Evolutionary conservation across 495 filamentous ascomycete genomes (phyloP).

Genomic region (Hypoxylon lenormandii): DNA sequence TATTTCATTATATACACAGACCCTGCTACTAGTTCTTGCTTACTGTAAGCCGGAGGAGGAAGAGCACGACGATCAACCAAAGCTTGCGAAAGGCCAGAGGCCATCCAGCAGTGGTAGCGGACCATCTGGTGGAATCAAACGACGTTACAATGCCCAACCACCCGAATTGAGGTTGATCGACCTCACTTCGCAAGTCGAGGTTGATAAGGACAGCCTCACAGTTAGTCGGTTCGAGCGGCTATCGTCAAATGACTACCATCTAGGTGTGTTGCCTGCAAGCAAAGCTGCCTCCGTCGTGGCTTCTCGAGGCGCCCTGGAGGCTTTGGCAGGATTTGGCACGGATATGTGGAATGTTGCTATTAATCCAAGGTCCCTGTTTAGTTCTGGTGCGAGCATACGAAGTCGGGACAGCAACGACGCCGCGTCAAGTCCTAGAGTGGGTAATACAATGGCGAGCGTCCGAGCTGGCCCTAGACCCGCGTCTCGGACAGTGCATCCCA

Average conservation of each 20-base stretch:
- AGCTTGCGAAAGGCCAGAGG: constrained; percentile 34
- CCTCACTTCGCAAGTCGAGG: constrained; percentile 78
- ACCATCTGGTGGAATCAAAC: constrained; percentile 69
- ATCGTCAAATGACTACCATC: constrained; percentile 91
- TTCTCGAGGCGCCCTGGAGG: constrained; percentile 76
- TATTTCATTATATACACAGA: constrained; percentile 95
- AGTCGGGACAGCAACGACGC: constrained; percentile 73
- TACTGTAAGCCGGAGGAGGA: constrained; percentile 80
- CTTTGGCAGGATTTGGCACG: constrained; percentile 67
- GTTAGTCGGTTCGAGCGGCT: constrained; percentile 86
- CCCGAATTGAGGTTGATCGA: constrained; percentile 93
- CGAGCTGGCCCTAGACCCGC: constrained; percentile 25
- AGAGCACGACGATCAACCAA: constrained; percentile 57
- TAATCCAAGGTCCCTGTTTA: constrained; percentile 85
- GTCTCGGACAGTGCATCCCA: constrained; percentile 56
- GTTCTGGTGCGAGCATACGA: constrained; percentile 83
- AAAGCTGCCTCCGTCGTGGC: constrained; percentile 68
- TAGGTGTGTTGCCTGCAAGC: constrained; percentile 82
- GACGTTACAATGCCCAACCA: constrained; percentile 77
- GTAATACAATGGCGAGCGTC: constrained; percentile 47
- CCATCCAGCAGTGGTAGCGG: constrained; percentile 59
- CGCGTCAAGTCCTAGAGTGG: constrained; percentile 48
- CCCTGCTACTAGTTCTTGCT: constrained; percentile 86
- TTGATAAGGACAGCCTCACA: constrained; percentile 81
- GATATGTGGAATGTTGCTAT: constrained; percentile 83